phyloP scores from a whole-genome alignment of 306 rosid genomes.

The Glycine tomentella region DNA sequence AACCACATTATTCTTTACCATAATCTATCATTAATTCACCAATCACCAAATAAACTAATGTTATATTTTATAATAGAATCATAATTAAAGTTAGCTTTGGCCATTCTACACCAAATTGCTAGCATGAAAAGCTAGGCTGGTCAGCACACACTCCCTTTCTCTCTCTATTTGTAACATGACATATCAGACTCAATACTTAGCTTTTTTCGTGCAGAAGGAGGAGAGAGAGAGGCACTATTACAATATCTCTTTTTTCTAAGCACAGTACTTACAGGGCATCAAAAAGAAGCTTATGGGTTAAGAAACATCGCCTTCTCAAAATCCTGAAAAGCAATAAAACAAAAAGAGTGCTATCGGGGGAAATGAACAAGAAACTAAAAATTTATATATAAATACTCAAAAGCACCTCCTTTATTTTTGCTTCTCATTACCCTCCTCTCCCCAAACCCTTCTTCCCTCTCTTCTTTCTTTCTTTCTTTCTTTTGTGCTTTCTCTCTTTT shows the following conservation, averaged over 20 bases:
- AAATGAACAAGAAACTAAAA: conserved; percentile 40
- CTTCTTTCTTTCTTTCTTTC: conserved; percentile 37
- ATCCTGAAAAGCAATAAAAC: conserved; percentile 88
- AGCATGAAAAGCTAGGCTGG: conserved; percentile 45
- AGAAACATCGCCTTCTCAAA: conserved; percentile 76
- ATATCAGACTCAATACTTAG: conserved; percentile 39
- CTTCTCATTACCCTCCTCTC: conserved; percentile 51
- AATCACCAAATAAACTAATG: conserved; percentile 29
- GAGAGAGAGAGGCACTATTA: conserved; percentile 51
- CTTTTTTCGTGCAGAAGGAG: conserved; percentile 63
- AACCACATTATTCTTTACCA: conserved; percentile 44
- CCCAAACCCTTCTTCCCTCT: conserved; percentile 39
- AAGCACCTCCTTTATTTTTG: conserved; percentile 69
- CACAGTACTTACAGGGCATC: conserved; percentile 53
- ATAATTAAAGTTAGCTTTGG: conserved; percentile 53
- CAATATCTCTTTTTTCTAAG: conserved; percentile 47
- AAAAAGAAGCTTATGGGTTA: conserved; percentile 77
- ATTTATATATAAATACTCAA: conserved; percentile 71
- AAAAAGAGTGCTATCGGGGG: conserved; percentile 58
- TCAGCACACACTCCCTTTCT: conserved; percentile 33
- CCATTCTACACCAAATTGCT: conserved; percentile 43
- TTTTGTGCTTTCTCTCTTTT: conserved; percentile 49
- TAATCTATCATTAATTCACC: conserved; percentile 47
- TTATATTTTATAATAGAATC: conserved; percentile 36
- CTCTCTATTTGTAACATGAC: conserved; percentile 38